phyloP scores from a whole-genome alignment of 1,284 basidiomycete species.

The Ceratobasidium sp. region DNA sequence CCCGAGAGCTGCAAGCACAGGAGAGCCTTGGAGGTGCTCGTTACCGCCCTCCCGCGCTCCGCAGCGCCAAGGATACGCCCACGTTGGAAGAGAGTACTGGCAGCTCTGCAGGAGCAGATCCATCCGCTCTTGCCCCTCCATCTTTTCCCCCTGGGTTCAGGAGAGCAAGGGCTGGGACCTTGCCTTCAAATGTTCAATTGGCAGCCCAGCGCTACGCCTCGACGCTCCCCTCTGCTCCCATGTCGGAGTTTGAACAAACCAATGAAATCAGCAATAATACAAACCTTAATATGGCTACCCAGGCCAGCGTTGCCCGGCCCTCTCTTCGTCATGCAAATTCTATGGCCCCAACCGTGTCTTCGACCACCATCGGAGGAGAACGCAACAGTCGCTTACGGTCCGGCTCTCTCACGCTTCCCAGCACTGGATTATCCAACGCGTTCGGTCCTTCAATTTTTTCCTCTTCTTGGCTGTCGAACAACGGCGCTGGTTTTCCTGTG shows the following conservation, averaged over 20 bases:
- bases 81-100: constrained; percentile 39
- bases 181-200: constrained; percentile 87
- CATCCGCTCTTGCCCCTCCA: constrained; percentile 41
- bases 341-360: constrained; percentile 64
- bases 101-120: constrained; percentile 26
- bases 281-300: constrained; percentile 30
- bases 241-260: constrained; percentile 48
- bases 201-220: constrained; percentile 83
- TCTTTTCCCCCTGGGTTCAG: constrained; percentile 61
- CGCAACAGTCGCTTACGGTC: constrained; percentile 86
- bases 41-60: constrained; percentile 83
- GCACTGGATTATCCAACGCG: constrained; percentile 77
- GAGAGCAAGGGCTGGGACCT: constrained; percentile 87
- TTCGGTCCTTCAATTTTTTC: constrained; percentile 89
- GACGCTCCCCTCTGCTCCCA: constrained; percentile 66
- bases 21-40: constrained; percentile 66
- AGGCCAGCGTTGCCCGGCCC: constrained; percentile 67
- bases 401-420: constrained; percentile 84
- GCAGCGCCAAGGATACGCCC: constrained; percentile 51
- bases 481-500: constrained; percentile 59
- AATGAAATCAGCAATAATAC: constrained; percentile 43
- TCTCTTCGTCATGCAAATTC: constrained; percentile 79
- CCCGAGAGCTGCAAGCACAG: constrained; percentile 82
- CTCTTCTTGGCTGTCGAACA: constrained; percentile 83
- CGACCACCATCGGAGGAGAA: constrained; percentile 55